Evolutionary conservation across 2,329 filamentous ascomycete genomes (phyloP), one percentile per base, ranked within the genome.

Genomic region (Diaporthe sp.): DNA sequence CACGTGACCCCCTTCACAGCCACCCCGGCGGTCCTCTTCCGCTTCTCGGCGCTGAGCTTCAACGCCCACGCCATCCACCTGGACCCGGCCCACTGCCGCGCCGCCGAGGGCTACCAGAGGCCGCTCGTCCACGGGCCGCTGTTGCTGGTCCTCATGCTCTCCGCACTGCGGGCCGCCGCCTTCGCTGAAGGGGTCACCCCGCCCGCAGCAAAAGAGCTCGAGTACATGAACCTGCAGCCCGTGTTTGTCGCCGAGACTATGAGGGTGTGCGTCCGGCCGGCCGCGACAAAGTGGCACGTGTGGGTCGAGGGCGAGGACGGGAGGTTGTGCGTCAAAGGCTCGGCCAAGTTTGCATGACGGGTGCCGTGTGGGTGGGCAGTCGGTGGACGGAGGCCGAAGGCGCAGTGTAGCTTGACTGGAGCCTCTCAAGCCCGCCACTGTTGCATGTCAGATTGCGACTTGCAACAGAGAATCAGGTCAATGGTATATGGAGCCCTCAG

Each of bases 61-160:
- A 99, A 99, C 84, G 95, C 95, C 1, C 97, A 99, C 84, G 88
- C 90, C 22, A 98, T 99, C 79, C 97, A 99, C 85, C 88, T 98
- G 31, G 94, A 98, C 83, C 89, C 88, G 1, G 81, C 88, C 58
- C 97, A 95, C 84, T 92, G 92, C 71, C 89, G 89, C 53, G 86
- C 90, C 17, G 86, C 92, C 17, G 97, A 98, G 83, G 94, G 94
- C 15, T 92, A 97, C 82, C 88, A 88, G 7, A 90, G 92, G 76
- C 87, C 95, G 37, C 88, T 98, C 22, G 94, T 98, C 73, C 97
- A 98, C 81, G 97, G 97, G 0, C 96, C 97, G 0, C 86, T 99
- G 72, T 92, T 91, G 1, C 88, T 97, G 55, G 92, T 93, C 0
- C 86, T 98, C 8, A 92, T 98, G 87, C 87, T 98, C 49, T 90